These are phyloP conservation scores for Exutisphaerella laricina DNA, from an alignment of 2,329 filamentous ascomycete species.

Conservation along the genomic window DNA sequence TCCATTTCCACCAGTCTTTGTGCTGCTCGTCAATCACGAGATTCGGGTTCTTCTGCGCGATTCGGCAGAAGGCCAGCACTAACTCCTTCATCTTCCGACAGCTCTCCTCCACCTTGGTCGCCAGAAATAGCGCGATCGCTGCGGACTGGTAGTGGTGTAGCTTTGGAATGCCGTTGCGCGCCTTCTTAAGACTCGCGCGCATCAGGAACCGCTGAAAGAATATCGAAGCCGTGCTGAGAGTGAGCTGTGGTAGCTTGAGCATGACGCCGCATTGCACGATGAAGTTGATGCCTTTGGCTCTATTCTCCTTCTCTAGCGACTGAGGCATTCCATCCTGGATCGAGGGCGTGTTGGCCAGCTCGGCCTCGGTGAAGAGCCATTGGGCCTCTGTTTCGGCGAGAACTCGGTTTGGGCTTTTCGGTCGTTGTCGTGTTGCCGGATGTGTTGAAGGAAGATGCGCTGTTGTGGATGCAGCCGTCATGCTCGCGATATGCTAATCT, in stretches of 20 bases:
- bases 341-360: constrained; percentile 76
- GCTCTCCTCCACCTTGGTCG: constrained; percentile 96
- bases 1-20: constrained; percentile 98
- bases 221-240: constrained; percentile 82
- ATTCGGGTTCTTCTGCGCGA: constrained; percentile 89
- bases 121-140: constrained; percentile 84
- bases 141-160: constrained; percentile 85
- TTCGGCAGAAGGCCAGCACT: constrained; percentile 86
- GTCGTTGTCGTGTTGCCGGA: constrained; percentile 35
- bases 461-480: constrained; percentile 18
- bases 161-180: constrained; percentile 58
- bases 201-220: constrained; percentile 97
- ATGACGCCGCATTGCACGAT: constrained; percentile 91
- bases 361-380: constrained; percentile 84
- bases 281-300: constrained; percentile 93
- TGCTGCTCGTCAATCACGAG: constrained; percentile 92
- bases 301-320: constrained; percentile 70
- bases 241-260: constrained; percentile 86
- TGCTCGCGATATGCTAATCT: constrained; percentile 5
- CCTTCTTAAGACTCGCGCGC: constrained; percentile 73
- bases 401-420: constrained; percentile 39
- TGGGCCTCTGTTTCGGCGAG: constrained; percentile 58
- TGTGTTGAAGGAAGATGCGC: constrained; percentile 35
- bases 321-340: constrained; percentile 73
- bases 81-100: constrained; percentile 93